Evolutionary conservation across 805 yeast genomes (phyloP).

Genomic region (Blastobotrys mokoenaii): DNA sequence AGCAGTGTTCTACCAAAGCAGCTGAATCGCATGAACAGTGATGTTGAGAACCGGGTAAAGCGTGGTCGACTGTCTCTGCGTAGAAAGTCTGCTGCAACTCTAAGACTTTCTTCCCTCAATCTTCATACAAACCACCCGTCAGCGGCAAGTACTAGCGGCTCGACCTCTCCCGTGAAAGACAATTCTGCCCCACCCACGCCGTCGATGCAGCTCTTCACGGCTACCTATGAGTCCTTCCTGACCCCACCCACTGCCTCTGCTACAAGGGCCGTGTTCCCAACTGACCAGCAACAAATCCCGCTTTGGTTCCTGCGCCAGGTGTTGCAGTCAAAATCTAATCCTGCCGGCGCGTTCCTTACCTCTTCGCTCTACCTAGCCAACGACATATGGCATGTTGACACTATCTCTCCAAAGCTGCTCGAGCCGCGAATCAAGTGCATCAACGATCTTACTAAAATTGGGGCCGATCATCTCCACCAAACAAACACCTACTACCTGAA

Average conservation of each 20-base stretch:
- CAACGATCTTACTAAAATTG: constrained; percentile 7
- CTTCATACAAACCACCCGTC: neutral
- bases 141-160: neutral
- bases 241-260: neutral
- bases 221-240: constrained; percentile 3
- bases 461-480: constrained; percentile 6
- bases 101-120: constrained; percentile 3
- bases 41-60: constrained; percentile 8
- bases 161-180: neutral
- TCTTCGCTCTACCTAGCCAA: constrained; percentile 5
- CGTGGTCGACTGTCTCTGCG: constrained; percentile 9
- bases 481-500: constrained; percentile 1
- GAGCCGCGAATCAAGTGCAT: constrained; percentile 6
- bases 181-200: neutral
- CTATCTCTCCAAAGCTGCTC: constrained; percentile 4
- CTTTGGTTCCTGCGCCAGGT: constrained; percentile 13
- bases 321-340: constrained; percentile 3
- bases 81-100: constrained; percentile 8
- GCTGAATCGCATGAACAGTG: constrained; percentile 9
- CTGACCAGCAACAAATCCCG: constrained; percentile 3
- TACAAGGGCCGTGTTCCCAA: neutral
- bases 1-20: neutral
- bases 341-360: constrained; percentile 8
- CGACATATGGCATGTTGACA: constrained; percentile 9
- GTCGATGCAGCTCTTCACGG: neutral